These are phyloP conservation scores for Diaporthe humulicola DNA, from an alignment of 2,329 filamentous ascomycete genomes.

Conservation along the genomic window DNA sequence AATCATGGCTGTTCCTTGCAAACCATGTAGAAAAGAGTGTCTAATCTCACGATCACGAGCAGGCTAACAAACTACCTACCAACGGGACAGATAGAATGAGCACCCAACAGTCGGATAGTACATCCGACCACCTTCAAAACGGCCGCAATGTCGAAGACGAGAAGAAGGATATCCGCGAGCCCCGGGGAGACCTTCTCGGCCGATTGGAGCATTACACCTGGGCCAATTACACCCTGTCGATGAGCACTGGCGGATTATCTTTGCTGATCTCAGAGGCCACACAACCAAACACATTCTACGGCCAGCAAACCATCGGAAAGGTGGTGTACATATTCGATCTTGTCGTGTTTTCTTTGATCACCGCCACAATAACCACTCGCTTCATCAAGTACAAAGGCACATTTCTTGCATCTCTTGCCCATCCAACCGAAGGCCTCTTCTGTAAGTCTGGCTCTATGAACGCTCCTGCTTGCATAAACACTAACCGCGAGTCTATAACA, in stretches of 20 bases:
- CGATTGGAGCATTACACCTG: conserved; percentile 12
- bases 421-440: conserved; percentile 7
- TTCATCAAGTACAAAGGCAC: conserved; percentile 24
- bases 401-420: background rate
- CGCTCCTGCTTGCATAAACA: background rate
- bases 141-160: background rate
- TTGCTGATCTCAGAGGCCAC: background rate
- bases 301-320: conserved; percentile 5
- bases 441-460: background rate
- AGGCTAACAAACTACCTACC: background rate
- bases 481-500: background rate
- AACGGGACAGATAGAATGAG: background rate
- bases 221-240: conserved; percentile 3
- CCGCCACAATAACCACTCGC: background rate
- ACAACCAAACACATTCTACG: conserved; percentile 18
- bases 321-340: conserved; percentile 19
- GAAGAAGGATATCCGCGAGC: background rate
- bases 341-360: background rate
- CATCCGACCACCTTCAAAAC: conserved; percentile 6
- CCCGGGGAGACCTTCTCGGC: background rate
- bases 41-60: background rate
- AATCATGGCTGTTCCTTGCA: background rate
- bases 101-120: background rate
- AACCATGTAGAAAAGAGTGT: background rate
- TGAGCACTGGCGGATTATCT: conserved; percentile 10